Base-by-base conservation (phyloP, 2,329 filamentous ascomycete genomes). In the Penicillium sp. region DNA sequence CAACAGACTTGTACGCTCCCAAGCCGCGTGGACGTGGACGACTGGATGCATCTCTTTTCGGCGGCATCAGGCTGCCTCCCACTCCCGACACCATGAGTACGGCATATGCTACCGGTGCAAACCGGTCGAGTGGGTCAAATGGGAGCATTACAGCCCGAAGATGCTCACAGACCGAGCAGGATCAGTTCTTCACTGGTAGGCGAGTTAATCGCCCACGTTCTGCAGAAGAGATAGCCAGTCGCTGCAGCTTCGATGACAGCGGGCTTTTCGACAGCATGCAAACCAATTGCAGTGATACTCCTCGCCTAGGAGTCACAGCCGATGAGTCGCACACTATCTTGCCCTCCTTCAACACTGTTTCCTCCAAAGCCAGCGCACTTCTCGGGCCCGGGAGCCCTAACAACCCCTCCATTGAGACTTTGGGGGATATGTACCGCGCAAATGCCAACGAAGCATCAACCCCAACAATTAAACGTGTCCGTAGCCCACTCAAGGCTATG, bases 61-160 rank as follows among this genome's bases (percentile, higher is more conserved):
- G 65, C 3, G 65, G 67, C 5, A 60, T 67, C 11, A 68, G 65
- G 16, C 63, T 77, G 5, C 75, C 75, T 19, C 75, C 74, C 12
- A 77, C 75, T 1, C 75, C 75, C 3, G 75, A 77, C 50, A 77
- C 75, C 2, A 76, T 77, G 75, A 75, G 71, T 44, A 76, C 73
- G 3, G 70, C 71, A 44, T 66, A 70, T 48, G 67, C 66, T 22
- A 62, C 62, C 8, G 64, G 62, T 2, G 64, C 66, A 14, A 51
- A 55, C 26, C 53, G 47, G n/a, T 55, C 51, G 1, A 70, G 70
- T 37, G 51, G 44, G 5, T 53, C 73, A 1, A 71, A 73, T 41
- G 64, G 68, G 19, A 76, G 73, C 47, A 70, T 72, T 48, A 60
- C 63, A 30, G 65, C 63, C 1, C 69, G 66, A 28, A 71, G 67